phyloP scores from a whole-genome alignment of 495 filamentous ascomycete genomes.

The Elaphomyces granulatus region DNA sequence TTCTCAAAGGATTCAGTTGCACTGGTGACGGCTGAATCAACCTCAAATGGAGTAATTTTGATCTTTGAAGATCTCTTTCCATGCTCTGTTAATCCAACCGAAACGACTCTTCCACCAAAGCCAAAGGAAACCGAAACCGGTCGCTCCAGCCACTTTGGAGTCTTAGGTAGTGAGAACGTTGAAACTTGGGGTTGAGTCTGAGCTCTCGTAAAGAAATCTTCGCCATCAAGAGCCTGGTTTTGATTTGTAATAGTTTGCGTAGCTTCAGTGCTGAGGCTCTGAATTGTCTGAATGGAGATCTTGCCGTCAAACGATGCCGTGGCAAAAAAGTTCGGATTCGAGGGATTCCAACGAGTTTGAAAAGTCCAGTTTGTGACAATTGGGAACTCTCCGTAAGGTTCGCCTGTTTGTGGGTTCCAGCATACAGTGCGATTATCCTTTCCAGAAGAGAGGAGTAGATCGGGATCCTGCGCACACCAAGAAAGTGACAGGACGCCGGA shows the following conservation, averaged over 20 bases:
- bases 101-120: conserved; percentile 87
- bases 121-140: conserved; percentile 85
- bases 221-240: conserved; percentile 63
- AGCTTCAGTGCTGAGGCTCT: conserved; percentile 56
- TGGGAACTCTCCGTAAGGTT: conserved; percentile 80
- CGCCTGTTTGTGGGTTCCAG: conserved; percentile 90
- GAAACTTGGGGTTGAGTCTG: conserved; percentile 81
- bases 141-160: conserved; percentile 80
- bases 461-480: conserved; percentile 87
- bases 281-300: conserved; percentile 80
- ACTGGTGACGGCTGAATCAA: conserved; percentile 70
- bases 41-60: conserved; percentile 71
- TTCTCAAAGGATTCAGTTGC: conserved; percentile 80
- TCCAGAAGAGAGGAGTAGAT: conserved; percentile 83
- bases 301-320: conserved; percentile 96
- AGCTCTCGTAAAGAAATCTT: conserved; percentile 93
- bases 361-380: conserved; percentile 99
- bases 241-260: conserved; percentile 39
- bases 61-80: conserved; percentile 60
- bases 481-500: conserved; percentile 87
- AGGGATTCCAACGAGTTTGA: conserved; percentile 85
- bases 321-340: conserved; percentile 78
- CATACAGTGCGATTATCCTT: conserved; percentile 93
- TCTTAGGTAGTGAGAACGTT: conserved; percentile 69
- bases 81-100: conserved; percentile 47